phyloP scores from a whole-genome alignment of 495 filamentous ascomycete species.

The Penicillium fimorum region DNA sequence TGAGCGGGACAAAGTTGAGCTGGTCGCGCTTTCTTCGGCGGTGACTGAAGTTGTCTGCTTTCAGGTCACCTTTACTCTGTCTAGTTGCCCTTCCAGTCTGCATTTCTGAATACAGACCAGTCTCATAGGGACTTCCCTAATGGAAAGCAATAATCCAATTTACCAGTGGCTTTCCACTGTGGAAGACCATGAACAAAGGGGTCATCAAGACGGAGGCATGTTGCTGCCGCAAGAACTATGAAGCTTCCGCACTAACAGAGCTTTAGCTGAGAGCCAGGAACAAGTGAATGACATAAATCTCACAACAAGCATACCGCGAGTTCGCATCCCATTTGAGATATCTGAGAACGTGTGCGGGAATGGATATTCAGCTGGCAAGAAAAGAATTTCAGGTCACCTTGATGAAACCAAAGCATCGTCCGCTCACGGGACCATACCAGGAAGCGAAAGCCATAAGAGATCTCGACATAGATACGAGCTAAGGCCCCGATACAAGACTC shows the following conservation, averaged over 20 bases:
- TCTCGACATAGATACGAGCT: constrained; percentile 47
- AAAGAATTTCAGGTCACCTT: not conserved
- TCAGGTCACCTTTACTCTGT: not conserved
- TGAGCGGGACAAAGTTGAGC: not conserved
- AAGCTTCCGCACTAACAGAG: not conserved
- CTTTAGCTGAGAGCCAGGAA: not conserved
- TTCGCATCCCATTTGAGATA: not conserved
- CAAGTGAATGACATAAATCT: not conserved
- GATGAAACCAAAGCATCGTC: not conserved
- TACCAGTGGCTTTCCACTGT: constrained; percentile 8
- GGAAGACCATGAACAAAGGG: not conserved
- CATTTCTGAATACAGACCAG: not conserved
- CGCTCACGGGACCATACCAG: not conserved
- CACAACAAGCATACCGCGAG: not conserved
- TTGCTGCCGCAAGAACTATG: not conserved
- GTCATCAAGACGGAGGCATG: not conserved
- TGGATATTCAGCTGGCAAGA: not conserved
- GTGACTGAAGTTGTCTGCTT: not conserved
- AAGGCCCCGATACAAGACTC: constrained; percentile 60
- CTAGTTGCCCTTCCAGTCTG: not conserved
- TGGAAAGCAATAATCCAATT: constrained; percentile 1
- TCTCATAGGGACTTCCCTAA: not conserved
- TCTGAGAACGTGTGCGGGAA: not conserved
- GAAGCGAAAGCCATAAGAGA: not conserved
- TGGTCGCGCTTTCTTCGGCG: constrained; percentile 8